Conservation (phyloP, 202 grass and related monocot species). For the Panicum virgatum region DNA sequence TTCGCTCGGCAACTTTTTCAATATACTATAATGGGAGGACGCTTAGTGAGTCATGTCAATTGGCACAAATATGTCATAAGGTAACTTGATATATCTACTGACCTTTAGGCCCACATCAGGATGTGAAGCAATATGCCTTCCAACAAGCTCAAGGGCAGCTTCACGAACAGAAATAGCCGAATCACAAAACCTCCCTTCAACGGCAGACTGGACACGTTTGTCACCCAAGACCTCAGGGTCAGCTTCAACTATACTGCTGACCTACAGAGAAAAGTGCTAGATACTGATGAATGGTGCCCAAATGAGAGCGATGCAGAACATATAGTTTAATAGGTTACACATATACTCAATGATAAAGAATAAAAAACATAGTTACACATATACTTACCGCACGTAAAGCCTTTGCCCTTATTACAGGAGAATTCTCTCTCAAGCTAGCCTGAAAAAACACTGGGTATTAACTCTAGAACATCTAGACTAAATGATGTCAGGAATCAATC, state of each 20-base stretch:
- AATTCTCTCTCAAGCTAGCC: constrained; percentile 99
- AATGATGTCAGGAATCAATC: constrained; percentile 34
- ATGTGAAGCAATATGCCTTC: constrained; percentile 97
- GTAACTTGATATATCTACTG: constrained; percentile 33
- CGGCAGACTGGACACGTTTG: constrained; percentile 92
- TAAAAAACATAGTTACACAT: constrained; percentile 18
- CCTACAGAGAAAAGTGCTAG: constrained; percentile 55
- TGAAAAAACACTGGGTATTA: constrained; percentile 54
- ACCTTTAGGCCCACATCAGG: constrained; percentile 99
- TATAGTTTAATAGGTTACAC: constrained; percentile 34
- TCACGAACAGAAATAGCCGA: constrained; percentile 99
- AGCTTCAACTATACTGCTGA: constrained; percentile 97
- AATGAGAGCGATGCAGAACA: constrained; percentile 37
- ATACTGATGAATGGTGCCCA: constrained; percentile 17
- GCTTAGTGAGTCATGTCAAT: constrained; percentile 19
- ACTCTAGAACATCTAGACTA: constrained; percentile 16
- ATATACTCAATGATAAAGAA: constrained; percentile 54
- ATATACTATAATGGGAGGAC: constrained; percentile 72
- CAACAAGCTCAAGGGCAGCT: constrained; percentile 99
- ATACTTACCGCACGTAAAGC: constrained; percentile 89
- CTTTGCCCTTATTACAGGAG: constrained; percentile 97
- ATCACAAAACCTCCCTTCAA: constrained; percentile 99
- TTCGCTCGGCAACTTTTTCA: constrained; percentile 92
- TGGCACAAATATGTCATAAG: constrained; percentile 37
- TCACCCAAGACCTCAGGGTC: constrained; percentile 98